These are phyloP conservation scores for Cystoisospora suis DNA, from an alignment of 169 alveolate species.

Conservation along the genomic window DNA sequence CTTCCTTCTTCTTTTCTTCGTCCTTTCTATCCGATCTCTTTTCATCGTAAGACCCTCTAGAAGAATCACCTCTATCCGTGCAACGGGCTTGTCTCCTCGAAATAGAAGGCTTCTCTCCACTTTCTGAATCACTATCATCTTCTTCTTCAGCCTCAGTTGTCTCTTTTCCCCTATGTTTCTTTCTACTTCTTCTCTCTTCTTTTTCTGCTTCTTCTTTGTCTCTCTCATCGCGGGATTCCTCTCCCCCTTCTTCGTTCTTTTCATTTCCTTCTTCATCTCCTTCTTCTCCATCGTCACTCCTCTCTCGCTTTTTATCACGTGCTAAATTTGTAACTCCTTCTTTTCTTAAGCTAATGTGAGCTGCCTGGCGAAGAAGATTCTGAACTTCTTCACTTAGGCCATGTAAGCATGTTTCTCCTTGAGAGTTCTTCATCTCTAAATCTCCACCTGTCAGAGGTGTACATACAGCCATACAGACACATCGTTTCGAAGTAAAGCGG, in stretches of 20 bases:
- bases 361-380: slow-evolving; percentile 16
- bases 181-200: neutral
- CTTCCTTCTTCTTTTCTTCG: neutral
- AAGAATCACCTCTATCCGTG: too few relatives aligned
- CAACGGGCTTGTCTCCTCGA: too few relatives aligned
- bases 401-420: neutral
- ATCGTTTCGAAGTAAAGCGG: too few relatives aligned
- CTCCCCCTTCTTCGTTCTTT: neutral
- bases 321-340: neutral
- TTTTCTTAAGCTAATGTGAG: neutral
- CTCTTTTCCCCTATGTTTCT: neutral
- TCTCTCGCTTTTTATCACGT: neutral
- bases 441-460: slow-evolving; percentile 4
- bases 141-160: too few relatives aligned
- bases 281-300: neutral
- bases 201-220: neutral
- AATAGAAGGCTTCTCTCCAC: too few relatives aligned
- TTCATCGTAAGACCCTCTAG: too few relatives aligned
- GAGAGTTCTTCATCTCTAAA: slow-evolving; percentile 5
- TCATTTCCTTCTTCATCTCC: neutral
- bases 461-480: neutral
- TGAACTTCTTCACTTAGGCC: neutral
- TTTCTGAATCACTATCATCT: too few relatives aligned
- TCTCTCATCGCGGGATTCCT: neutral
- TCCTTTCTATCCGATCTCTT: neutral